Base-by-base conservation (phyloP, 2,329 filamentous ascomycete genomes). In the Aureobasidium vineae region DNA sequence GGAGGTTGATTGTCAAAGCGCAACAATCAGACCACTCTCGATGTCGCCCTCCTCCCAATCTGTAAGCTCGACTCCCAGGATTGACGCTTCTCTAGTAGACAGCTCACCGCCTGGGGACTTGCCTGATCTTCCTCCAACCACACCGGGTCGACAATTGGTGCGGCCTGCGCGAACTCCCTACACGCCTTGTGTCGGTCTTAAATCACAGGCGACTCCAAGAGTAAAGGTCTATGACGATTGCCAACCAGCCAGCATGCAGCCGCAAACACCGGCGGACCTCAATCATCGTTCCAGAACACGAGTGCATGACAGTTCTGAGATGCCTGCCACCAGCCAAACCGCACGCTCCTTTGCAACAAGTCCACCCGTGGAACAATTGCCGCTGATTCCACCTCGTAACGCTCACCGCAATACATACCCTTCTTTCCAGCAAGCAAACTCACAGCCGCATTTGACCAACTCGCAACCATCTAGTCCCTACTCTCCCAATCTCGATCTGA, bases 201-300 rank as follows among this genome's bases (percentile, higher is more conserved):
- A 53, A 23, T 56, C 68, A 28, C 49, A 67, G 2, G 52, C 65
- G 28, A 72, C 70, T 3, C 70, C 70, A 10, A 66, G 66, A 16
- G 23, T 76, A 13, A 68, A 63, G 15, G 69, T 77, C 36, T 77
- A 77, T 69, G 70, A 76, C 57, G 75, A 77, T 52, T 59, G 66
- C 13, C 49, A 68, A 15, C 70, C 74, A 4, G 63, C 72, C 11
- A 47, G 60, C 6, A 67, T 68, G 4, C 75, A 77, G 61, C 75
- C 75, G 5, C 74, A 75, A 49, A 77, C 74, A 1, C 75, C 75
- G 16, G 74, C 75, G n/a, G 75, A 77, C 61, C 38, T 76, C 15
- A 5, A 21, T 31, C 41, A 23, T 28, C 33, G 36, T 33, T 40
- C n/a, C n/a, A 50, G 45, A 41, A 40, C 15, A 19, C 41, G 13